Evolutionary conservation across 2,329 filamentous ascomycete genomes (phyloP), one percentile per base, ranked within the genome.

Genomic region (Teratosphaeria zuluensis): DNA sequence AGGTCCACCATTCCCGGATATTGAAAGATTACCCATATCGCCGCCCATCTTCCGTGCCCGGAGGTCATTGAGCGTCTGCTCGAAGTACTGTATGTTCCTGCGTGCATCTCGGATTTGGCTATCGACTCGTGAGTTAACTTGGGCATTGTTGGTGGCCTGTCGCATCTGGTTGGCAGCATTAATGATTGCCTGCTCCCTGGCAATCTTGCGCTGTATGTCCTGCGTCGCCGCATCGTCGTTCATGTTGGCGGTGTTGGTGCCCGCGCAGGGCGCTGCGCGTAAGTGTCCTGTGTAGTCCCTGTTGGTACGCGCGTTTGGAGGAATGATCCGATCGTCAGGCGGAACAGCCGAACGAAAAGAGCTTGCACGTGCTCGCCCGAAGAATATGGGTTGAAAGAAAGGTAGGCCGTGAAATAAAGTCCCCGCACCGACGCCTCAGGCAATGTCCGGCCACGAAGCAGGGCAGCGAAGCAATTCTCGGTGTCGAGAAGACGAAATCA

Each of bases 161-260:
- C 91, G 88, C 92, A 99, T 96, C 68, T 89, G 85, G 77, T 90
- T 94, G 67, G 92, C 92, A 69, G 90, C 92, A 75, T 89, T 89
- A 80, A 99, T 94, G 71, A 97, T 86, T 69, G 88, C 89, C 81
- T 92, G 92, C 78, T 99, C 94, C 74, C 92, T 87, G 81, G 96
- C 90, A 76, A 99, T 97, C 87, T 99, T 97, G 80, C 87, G 88
- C 78, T 88, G 85, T 78, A 99, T 91, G 75, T 90, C 88, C 76
- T 85, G 85, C 76, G 85, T 81, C 64, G 84, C 80, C 66, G 84
- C 80, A 71, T 86, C 82, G 73, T 83, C 78, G 72, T 78, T 79
- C 78, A 84, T 85, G 72, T 66, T 78, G 74, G 73, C 71, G 68
- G 68, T 62, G 53, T 30, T 31, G 42, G 38, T 57, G 48, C 55